Evolutionary conservation across 495 filamentous ascomycete genomes (phyloP), one percentile per base, ranked within the genome.

Genomic region (Bombardia bombarda): DNA sequence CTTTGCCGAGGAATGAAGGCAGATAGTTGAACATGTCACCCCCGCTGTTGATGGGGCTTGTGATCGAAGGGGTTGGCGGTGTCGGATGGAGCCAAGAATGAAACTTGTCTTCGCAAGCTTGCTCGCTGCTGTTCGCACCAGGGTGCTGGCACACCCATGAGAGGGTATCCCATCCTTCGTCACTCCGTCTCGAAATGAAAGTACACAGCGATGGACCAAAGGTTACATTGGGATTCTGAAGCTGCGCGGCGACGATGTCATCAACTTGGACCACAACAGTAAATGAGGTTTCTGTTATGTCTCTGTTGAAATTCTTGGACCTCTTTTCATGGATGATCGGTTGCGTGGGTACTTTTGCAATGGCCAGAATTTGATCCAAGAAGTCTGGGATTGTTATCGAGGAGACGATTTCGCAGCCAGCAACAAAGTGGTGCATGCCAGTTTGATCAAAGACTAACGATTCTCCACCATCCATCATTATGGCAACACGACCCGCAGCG

Each of bases 61-160:
- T 7, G 13, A 3, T 6, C 23, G 21, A 13, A 24, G 32, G 12
- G 3, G n/a, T 22, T 10, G 13, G 4, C 7, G 40, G 32, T n/a
- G 32, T 21, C 4, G 40, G 37, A 7, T 41, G 37, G 18, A 57
- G 42, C 54, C 54, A 57, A 10, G 28, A 24, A 12, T 46, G 26
- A 4, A 54, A 49, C 1, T 40, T 28, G 16, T 18, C 25, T 18
- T 53, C 44, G 22, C 51, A 57, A 12, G 13, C 18, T 22, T 48
- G 48, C 41, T 48, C 47, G 7, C 23, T 32, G 38, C 46, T 54
- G 12, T 55, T 40, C 18, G 19, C 45, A 0, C 51, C 54, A 1
- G 54, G 54, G 23, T 44, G 46, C 14, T 52, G 38, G 37, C 54
- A 57, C 0, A 31, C 44, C 44, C 51, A 57, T 4, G 48, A 40